Evolutionary conservation across 768 basidiomycete species (phyloP).

Genomic region (Porpolomopsis calyptriformis): DNA sequence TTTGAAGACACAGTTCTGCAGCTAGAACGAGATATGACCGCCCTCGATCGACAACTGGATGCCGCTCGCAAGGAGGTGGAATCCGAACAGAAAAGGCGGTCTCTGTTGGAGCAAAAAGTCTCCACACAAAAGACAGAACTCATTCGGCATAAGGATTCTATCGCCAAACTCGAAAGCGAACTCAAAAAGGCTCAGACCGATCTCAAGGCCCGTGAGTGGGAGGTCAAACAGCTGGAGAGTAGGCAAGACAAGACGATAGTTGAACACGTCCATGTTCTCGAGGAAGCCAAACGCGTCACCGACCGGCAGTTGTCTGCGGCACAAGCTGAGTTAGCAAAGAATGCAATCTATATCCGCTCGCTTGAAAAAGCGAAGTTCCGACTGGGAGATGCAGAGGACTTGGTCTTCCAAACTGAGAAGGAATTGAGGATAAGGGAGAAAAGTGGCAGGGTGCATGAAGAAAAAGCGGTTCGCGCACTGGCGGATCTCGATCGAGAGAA

Average conservation of each 20-base stretch:
- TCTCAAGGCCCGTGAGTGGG: conserved; percentile 73
- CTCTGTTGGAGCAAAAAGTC: conserved; percentile 59
- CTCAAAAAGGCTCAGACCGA: conserved; percentile 74
- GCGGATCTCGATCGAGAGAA: conserved; percentile 60
- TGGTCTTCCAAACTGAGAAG: conserved; percentile 59
- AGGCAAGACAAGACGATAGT: conserved; percentile 97
- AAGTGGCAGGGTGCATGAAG: conserved; percentile 49
- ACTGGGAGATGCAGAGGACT: conserved; percentile 76
- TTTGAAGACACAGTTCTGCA: conserved; percentile 84
- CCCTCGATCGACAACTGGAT: conserved; percentile 65
- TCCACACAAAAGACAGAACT: conserved; percentile 62
- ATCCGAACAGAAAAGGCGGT: conserved; percentile 57
- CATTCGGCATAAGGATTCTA: conserved; percentile 53
- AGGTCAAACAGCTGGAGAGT: conserved; percentile 75
- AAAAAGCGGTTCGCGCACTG: conserved; percentile 43
- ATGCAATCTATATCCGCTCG: conserved; percentile 69
- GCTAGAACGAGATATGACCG: conserved; percentile 71
- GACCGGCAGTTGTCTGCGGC: conserved; percentile 84
- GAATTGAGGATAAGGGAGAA: conserved; percentile 67
- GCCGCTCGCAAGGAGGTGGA: conserved; percentile 62
- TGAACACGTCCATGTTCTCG: conserved; percentile 92
- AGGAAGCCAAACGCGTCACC: conserved; percentile 90
- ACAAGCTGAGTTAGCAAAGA: conserved; percentile 64
- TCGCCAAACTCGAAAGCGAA: conserved; percentile 65
- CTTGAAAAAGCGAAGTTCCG: conserved; percentile 73